Conservation (phyloP, 1,284 basidiomycete genomes). For the Cutaneotrichosporon cyanovorans region DNA sequence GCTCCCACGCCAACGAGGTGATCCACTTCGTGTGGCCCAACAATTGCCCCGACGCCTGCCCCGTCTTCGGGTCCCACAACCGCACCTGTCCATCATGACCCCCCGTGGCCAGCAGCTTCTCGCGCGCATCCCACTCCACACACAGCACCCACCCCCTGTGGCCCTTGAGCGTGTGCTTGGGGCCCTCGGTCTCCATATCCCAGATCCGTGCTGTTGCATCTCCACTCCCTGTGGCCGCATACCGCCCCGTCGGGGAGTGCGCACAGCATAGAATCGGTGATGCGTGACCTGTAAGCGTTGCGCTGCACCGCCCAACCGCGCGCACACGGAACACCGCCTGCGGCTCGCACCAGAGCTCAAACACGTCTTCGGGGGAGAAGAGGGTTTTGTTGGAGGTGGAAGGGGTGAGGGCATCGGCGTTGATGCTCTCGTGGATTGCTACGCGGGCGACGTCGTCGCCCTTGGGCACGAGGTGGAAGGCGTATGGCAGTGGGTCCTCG, state of each 20-base stretch:
- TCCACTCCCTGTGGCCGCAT: conserved; percentile 90
- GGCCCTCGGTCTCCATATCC: conserved; percentile 90
- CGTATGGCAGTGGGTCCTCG: conserved; percentile 81
- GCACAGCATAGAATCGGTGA: conserved; percentile 92
- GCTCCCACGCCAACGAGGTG: conserved; percentile 93
- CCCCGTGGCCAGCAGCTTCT: conserved; percentile 82
- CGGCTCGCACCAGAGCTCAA: conserved; percentile 80
- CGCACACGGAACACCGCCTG: conserved; percentile 94
- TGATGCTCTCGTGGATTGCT: conserved; percentile 71
- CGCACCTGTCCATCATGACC: conserved; percentile 82
- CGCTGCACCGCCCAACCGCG: conserved; percentile 86
- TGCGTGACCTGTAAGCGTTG: conserved; percentile 79
- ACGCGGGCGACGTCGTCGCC: conserved; percentile 51
- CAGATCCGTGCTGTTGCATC: conserved; percentile 89
- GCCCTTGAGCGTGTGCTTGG: conserved; percentile 76
- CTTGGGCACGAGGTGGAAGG: conserved; percentile 66
- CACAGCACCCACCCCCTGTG: conserved; percentile 95
- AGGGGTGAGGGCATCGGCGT: conserved; percentile 62
- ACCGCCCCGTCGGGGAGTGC: conserved; percentile 84
- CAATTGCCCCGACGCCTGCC: conserved; percentile 74
- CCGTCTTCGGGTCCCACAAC: conserved; percentile 84
- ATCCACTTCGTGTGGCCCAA: conserved; percentile 96
- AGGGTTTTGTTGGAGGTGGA: conserved; percentile 17
- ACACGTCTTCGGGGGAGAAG: conserved; percentile 78
- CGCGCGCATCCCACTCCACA: conserved; percentile 92